These are phyloP conservation scores for Orbilia javanica DNA, from an alignment of 2,329 filamentous ascomycete genomes.

Conservation along the genomic window DNA sequence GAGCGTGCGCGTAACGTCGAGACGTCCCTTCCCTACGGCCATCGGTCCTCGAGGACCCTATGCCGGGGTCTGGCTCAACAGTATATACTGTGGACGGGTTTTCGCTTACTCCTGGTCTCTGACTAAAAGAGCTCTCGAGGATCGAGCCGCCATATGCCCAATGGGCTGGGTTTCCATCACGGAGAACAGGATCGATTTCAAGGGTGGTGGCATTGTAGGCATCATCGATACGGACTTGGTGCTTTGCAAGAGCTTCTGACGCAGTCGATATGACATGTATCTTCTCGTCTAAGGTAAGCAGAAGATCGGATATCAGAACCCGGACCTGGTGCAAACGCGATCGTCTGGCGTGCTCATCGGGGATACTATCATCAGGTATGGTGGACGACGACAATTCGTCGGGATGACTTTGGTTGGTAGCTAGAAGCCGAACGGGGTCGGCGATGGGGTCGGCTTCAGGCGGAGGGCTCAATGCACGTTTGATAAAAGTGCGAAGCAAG, in stretches of 20 bases:
- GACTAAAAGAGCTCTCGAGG: conserved; percentile 6
- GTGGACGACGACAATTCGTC: background rate
- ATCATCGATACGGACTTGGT: conserved; percentile 85
- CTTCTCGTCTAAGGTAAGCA: conserved; percentile 94
- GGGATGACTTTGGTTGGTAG: background rate
- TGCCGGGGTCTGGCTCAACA: conserved; percentile 22
- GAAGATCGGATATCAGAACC: conserved; percentile 67
- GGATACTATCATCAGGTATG: background rate
- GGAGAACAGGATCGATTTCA: conserved; percentile 94
- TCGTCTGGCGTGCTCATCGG: conserved; percentile 57
- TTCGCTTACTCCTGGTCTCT: conserved; percentile 22
- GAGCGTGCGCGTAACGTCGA: conserved; percentile 37
- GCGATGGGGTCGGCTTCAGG: conserved; percentile 23
- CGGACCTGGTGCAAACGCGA: conserved; percentile 61
- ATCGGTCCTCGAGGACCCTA: conserved; percentile 22
- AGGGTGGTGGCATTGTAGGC: conserved; percentile 86
- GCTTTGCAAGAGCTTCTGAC: conserved; percentile 87
- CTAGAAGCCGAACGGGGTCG: conserved; percentile 6
- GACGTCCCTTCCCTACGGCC: conserved; percentile 33
- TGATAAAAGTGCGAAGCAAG: conserved; percentile 80
- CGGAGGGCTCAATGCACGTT: conserved; percentile 68
- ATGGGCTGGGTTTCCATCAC: conserved; percentile 89
- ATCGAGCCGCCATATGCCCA: conserved; percentile 82
- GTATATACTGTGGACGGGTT: conserved; percentile 1
- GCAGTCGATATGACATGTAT: conserved; percentile 95